Conservation (phyloP, 257 asterid genomes). For the Solanum chmielewskii region DNA sequence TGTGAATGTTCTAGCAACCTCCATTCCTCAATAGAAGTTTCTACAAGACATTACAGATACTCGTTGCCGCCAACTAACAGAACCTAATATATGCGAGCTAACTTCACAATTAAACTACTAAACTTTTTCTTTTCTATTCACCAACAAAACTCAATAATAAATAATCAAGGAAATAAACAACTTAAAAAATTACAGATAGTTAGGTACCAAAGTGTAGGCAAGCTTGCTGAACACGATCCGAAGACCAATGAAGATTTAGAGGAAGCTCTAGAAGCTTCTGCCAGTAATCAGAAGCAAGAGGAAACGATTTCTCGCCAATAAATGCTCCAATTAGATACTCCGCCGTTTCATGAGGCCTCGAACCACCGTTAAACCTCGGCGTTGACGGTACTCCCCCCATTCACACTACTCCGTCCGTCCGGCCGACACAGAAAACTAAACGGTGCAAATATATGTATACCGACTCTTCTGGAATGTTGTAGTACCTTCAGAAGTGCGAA, state of each 20-base stretch:
- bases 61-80: not conserved
- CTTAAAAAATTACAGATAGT: not conserved
- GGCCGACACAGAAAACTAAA: not conserved
- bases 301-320: constrained; percentile 75
- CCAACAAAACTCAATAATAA: not conserved
- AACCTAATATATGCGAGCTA: not conserved
- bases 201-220: constrained; percentile 68
- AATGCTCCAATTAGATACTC: constrained; percentile 65
- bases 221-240: constrained; percentile 68
- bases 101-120: not conserved
- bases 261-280: constrained; percentile 89
- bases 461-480: not conserved
- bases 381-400: constrained; percentile 96
- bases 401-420: not conserved
- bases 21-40: not conserved
- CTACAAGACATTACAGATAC: not conserved
- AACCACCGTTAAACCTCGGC: constrained; percentile 52
- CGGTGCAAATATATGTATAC: not conserved
- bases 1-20: not conserved
- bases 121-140: not conserved
- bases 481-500: not conserved
- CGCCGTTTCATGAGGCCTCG: constrained; percentile 66
- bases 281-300: constrained; percentile 87
- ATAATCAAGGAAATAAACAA: not conserved
- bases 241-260: constrained; percentile 73